These are phyloP conservation scores for Colletotrichum tabaci DNA, from an alignment of 2,329 filamentous ascomycete genomes.

Conservation along the genomic window DNA sequence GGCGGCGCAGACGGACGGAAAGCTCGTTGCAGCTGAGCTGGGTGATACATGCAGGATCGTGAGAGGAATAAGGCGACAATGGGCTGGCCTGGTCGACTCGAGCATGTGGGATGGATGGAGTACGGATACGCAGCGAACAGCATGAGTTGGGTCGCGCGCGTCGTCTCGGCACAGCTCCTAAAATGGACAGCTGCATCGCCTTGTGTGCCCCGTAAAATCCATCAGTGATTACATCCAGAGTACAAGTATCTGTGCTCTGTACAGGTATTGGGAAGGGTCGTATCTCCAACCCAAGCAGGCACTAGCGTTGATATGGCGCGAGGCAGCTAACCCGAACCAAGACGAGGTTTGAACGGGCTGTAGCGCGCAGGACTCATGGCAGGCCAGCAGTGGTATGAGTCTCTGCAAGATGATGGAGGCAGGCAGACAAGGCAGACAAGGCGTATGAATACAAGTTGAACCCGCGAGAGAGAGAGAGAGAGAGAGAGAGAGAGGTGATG, in stretches of 20 bases:
- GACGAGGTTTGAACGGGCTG: neutral
- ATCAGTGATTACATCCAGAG: neutral
- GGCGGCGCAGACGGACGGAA: neutral
- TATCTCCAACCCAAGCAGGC: slow-evolving; percentile 7
- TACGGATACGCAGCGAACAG: neutral
- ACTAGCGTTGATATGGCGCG: slow-evolving; percentile 21
- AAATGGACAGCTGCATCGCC: slow-evolving; percentile 33
- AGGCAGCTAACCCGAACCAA: neutral
- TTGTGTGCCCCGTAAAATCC: slow-evolving; percentile 31
- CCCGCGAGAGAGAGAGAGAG: neutral
- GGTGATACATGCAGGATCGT: neutral
- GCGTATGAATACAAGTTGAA: neutral
- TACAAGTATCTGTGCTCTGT: no score
- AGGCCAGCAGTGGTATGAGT: slow-evolving; percentile 5
- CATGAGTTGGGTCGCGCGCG: slow-evolving; percentile 10
- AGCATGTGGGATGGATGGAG: slow-evolving; percentile 25
- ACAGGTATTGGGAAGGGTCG: slow-evolving; percentile 13
- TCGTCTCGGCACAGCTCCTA: slow-evolving; percentile 26
- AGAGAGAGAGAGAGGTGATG: neutral
- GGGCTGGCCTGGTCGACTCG: slow-evolving; percentile 31
- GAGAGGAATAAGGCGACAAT: slow-evolving; percentile 11
- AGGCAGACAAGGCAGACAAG: neutral
- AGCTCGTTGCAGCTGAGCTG: neutral
- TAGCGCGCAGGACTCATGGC: slow-evolving; percentile 1
- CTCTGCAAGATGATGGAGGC: no score